These are phyloP conservation scores for Bretschneidera sinensis DNA, from an alignment of 345 rosid species.

Conservation along the genomic window DNA sequence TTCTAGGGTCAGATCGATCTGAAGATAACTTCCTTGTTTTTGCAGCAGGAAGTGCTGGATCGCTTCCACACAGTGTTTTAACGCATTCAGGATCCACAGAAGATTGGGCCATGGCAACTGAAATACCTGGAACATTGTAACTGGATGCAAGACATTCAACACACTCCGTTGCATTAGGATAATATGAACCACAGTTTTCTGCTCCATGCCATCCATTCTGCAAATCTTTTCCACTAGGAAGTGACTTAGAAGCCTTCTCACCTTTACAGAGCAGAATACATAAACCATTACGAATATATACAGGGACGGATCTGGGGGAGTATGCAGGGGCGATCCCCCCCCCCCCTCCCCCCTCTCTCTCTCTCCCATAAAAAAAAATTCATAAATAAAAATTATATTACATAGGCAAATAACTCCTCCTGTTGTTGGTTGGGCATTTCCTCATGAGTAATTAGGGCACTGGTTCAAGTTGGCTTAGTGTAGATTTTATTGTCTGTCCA, in stretches of 20 bases:
- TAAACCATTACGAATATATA: slow-evolving; percentile 3
- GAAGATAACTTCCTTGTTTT: slow-evolving; percentile 58
- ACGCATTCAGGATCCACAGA: slow-evolving; percentile 49
- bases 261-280: slow-evolving; percentile 27
- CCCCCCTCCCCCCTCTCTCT: too few species aligned
- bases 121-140: slow-evolving; percentile 41
- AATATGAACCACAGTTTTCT: slow-evolving; percentile 42
- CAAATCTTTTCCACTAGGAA: slow-evolving; percentile 34
- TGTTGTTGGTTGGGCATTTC: too few species aligned
- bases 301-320: too few species aligned
- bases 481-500: too few species aligned
- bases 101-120: slow-evolving; percentile 56
- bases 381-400: too few species aligned
- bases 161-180: slow-evolving; percentile 40
- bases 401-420: too few species aligned
- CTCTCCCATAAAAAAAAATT: too few species aligned
- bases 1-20: slow-evolving; percentile 74
- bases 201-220: slow-evolving; percentile 42
- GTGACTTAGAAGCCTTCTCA: slow-evolving; percentile 33
- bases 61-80: slow-evolving; percentile 42
- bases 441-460: too few species aligned
- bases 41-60: slow-evolving; percentile 46
- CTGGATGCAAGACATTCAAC: slow-evolving; percentile 45
- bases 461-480: too few species aligned
- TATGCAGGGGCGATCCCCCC: too few species aligned